phyloP scores from a whole-genome alignment of 2,329 filamentous ascomycete genomes.

The Calonectria pseudoreteaudii region DNA sequence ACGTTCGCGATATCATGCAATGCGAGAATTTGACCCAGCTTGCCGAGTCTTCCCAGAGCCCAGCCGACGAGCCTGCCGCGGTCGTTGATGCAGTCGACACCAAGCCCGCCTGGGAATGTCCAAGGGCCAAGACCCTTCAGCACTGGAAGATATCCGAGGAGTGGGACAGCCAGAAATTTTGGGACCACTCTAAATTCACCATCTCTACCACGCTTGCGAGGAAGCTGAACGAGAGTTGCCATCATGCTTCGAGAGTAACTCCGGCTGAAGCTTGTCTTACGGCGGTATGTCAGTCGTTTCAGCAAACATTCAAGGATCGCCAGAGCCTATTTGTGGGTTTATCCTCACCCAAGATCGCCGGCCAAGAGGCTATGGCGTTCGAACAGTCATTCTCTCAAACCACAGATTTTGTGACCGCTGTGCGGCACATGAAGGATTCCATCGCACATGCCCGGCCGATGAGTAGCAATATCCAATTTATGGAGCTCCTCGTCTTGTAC shows the following conservation, averaged over 20 bases:
- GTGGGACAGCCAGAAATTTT: not conserved
- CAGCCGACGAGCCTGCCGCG: not conserved
- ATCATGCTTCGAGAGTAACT: not conserved
- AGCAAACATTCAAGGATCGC: not conserved
- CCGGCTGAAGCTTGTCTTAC: not conserved
- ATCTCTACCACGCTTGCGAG: not conserved
- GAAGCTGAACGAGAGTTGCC: not conserved
- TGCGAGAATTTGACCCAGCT: not conserved
- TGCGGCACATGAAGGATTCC: not conserved
- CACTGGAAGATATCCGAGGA: not conserved
- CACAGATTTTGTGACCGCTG: not conserved
- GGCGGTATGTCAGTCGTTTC: not conserved
- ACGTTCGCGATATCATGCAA: not conserved
- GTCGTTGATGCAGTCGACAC: not conserved
- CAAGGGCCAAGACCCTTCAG: not conserved
- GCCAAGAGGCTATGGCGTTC: not conserved
- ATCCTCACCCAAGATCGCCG: not conserved
- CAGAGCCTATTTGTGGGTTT: not conserved
- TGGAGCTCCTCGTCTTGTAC: not conserved
- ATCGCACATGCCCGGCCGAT: not conserved
- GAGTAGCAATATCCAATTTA: not conserved
- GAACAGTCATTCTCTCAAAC: not conserved
- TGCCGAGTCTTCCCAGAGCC: not conserved
- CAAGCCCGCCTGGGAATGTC: not conserved
- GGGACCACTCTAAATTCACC: not conserved